phyloP scores from a whole-genome alignment of 805 yeast genomes.

The Kluyveromyces siamensis region DNA sequence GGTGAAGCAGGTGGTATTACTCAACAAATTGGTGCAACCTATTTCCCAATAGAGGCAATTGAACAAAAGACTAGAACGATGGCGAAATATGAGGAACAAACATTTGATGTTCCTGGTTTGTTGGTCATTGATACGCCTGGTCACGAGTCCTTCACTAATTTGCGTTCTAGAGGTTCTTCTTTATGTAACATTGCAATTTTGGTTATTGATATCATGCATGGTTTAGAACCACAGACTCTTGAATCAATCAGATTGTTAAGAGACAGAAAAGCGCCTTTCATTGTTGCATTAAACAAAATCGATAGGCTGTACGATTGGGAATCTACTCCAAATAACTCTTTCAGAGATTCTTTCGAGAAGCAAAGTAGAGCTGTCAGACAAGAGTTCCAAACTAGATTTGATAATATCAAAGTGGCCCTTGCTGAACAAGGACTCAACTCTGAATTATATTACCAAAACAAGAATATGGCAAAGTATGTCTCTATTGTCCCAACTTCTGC shows the following conservation, averaged over 20 bases:
- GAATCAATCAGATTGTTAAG: constrained; percentile 88
- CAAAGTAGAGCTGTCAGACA: constrained; percentile 81
- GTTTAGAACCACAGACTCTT: constrained; percentile 94
- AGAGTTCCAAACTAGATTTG: constrained; percentile 84
- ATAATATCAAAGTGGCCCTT: constrained; percentile 77
- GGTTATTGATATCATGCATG: constrained; percentile 98
- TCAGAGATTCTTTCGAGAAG: constrained; percentile 83
- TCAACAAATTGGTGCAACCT: constrained; percentile 99
- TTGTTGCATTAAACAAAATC: constrained; percentile 94
- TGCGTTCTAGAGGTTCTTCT: constrained; percentile 98
- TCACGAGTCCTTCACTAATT: constrained; percentile 97
- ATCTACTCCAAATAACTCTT: constrained; percentile 79
- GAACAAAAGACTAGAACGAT: constrained; percentile 85
- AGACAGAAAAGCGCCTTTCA: constrained; percentile 96
- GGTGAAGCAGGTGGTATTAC: constrained; percentile 99
- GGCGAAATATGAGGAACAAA: constrained; percentile 75
- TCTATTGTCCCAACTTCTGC: constrained; percentile 98
- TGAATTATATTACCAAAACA: constrained; percentile 91
- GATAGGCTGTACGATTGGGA: constrained; percentile 98
- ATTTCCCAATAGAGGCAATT: constrained; percentile 94
- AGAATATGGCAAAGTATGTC: constrained; percentile 85
- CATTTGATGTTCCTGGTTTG: constrained; percentile 94
- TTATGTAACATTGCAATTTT: constrained; percentile 97
- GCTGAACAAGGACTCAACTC: constrained; percentile 98
- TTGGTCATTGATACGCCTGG: constrained; percentile 98